Evolutionary conservation across 805 yeast species (phyloP), one percentile per base, ranked within the genome.

Genomic region (Suhomyces canberraensis): DNA sequence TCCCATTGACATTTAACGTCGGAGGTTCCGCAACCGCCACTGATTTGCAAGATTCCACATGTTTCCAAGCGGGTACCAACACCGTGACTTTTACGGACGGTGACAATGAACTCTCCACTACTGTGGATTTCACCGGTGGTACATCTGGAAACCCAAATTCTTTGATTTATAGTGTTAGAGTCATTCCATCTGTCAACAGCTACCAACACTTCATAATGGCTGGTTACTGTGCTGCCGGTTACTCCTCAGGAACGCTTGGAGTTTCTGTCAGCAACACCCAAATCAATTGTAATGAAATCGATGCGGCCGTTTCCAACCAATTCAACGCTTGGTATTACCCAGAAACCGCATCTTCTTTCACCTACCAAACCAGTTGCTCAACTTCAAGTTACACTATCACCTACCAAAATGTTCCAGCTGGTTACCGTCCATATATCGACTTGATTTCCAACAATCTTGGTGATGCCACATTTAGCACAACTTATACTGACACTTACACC

Each of bases 381-480:
- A n/a, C 9, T 17, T 18, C 16, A 7, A 7, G 15, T 16, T 4
- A 17, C 20, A 9, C 15, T 2, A 20, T 37, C 13, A 36, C 19
- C 13, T 58, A 49, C 40, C 17, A 19, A 5, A 52, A 50, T 35
- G 27, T 59, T 21, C 61, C 63, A 6, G 57, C 60, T 3, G 64
- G 63, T 3, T 53, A 44, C 39, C 41, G 58, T 15, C 54, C 57
- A 8, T 8, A 8, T 13, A 17, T 32, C 18, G 28, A 32, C 15
- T 11, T 16, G 16, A 13, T 32, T 2, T 17, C 14, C 19, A 2
- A 19, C 4, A 27, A 27, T 11, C 2, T 15, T 4, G 25, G 29
- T 4, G 16, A n/a, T n/a, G n/a, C 4, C 9, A 11, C 16, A 8
- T 28, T 28, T 5, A 4, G 9, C 5, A 31, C 31, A 1, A 14